Conservation (phyloP, 129 eudicot species). For the Helianthus tuberosus region DNA sequence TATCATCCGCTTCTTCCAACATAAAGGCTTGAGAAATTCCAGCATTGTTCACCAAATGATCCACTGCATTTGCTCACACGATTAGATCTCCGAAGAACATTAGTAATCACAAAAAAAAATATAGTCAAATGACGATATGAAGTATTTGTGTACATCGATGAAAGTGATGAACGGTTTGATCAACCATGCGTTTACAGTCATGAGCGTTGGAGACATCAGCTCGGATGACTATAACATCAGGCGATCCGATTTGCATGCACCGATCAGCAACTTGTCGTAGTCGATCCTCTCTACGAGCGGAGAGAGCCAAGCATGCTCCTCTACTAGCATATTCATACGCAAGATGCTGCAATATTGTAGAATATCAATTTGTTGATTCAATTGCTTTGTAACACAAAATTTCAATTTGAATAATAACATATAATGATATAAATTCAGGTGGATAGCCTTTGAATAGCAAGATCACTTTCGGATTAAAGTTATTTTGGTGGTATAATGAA, state of each 20-base stretch:
- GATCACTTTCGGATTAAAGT: no score
- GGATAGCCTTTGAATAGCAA: no score
- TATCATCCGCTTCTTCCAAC: slow-evolving; percentile 59
- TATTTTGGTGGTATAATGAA: no score
- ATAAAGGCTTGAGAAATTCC: slow-evolving; percentile 42
- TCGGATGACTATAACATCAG: slow-evolving; percentile 45
- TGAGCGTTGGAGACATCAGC: slow-evolving; percentile 54
- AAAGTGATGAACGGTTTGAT: slow-evolving; percentile 49
- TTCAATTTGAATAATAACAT: neutral
- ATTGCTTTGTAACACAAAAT: neutral
- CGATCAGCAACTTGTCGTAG: slow-evolving; percentile 53
- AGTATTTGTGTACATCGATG: slow-evolving; percentile 41
- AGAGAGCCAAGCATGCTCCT: slow-evolving; percentile 58
- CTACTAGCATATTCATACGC: slow-evolving; percentile 49
- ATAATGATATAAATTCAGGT: no score
- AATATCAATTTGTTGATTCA: neutral
- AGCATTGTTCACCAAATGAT: slow-evolving; percentile 74
- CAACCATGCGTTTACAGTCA: slow-evolving; percentile 56
- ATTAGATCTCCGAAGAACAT: neutral
- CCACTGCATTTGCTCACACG: slow-evolving; percentile 47
- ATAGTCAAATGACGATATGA: neutral
- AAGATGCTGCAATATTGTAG: slow-evolving; percentile 30
- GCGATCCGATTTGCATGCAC: slow-evolving; percentile 49
- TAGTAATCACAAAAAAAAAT: neutral
- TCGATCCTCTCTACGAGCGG: slow-evolving; percentile 52